Percentiles rank a stretch among this genome's conserved stretches.
Evolutionary conservation across 2,329 filamentous ascomycete species (phyloP).

Genomic region (Herpotrichia juniperi): DNA sequence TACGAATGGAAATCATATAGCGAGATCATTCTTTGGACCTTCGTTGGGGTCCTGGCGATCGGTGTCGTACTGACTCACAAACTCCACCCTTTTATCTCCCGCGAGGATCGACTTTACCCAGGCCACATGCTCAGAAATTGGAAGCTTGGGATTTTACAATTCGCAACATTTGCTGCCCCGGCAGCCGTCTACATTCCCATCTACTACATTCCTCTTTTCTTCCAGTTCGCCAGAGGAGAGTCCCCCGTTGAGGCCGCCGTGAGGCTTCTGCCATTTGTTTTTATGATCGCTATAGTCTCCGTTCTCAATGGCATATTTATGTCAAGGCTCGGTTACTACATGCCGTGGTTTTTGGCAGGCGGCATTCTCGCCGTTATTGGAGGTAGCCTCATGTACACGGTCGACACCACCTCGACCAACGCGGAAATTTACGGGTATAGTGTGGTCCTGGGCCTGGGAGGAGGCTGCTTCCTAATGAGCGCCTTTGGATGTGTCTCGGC

Average conservation of each 20-base stretch:
- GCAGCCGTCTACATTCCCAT: constrained; percentile 7
- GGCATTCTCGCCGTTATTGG: constrained; percentile 16
- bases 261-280: constrained; percentile 31
- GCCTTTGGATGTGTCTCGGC: background rate
- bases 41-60: background rate
- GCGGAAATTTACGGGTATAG: constrained; percentile 20
- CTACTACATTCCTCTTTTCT: constrained; percentile 35
- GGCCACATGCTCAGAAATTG: background rate
- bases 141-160: background rate
- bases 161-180: background rate
- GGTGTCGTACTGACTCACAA: background rate
- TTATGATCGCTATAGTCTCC: constrained; percentile 16
- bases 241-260: constrained; percentile 25
- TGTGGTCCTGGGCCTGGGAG: constrained; percentile 14
- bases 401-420: constrained; percentile 4
- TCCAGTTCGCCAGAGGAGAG: constrained; percentile 31
- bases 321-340: constrained; percentile 22
- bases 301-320: constrained; percentile 25
- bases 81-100: background rate
- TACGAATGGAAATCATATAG: constrained; percentile 53
- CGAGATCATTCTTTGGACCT: background rate
- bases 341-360: constrained; percentile 25
- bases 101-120: background rate
- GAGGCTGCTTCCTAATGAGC: constrained; percentile 1
- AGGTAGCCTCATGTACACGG: constrained; percentile 21